Evolutionary conservation across 371 early-diverging fungal species (phyloP).

Genomic region (Syncephalis plumigaleata): DNA sequence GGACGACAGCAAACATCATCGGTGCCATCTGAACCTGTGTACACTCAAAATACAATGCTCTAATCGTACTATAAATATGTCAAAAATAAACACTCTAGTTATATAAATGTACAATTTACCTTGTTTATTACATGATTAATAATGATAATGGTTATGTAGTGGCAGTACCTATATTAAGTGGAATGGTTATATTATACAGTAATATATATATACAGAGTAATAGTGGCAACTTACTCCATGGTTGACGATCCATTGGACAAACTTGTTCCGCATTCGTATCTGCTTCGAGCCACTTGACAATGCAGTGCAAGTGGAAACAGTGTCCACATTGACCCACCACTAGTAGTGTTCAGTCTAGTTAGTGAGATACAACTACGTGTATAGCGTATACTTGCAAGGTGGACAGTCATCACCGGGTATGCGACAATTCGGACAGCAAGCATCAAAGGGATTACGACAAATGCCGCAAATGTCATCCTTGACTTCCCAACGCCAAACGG

Average conservation of each 20-base stretch:
- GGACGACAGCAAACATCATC: too few species aligned
- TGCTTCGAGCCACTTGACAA: slow-evolving; percentile 57
- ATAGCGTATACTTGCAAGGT: slow-evolving; percentile 20
- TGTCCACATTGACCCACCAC: slow-evolving; percentile 80
- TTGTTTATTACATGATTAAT: too few species aligned
- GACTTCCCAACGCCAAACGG: slow-evolving; percentile 55
- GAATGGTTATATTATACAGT: too few species aligned
- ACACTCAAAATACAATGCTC: too few species aligned
- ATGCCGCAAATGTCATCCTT: slow-evolving; percentile 80
- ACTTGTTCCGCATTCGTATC: slow-evolving; percentile 35
- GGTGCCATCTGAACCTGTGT: too few species aligned
- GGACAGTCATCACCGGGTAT: slow-evolving; percentile 81
- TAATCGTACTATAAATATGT: too few species aligned
- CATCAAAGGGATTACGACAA: slow-evolving; percentile 60
- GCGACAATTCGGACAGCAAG: slow-evolving; percentile 64
- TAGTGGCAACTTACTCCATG: slow-evolving; percentile 36
- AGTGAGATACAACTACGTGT: not conserved
- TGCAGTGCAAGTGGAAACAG: slow-evolving; percentile 81
- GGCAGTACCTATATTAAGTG: too few species aligned
- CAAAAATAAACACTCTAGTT: too few species aligned
- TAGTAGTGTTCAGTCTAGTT: slow-evolving; percentile 8
- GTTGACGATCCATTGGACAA: slow-evolving; percentile 73
- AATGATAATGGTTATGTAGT: too few species aligned
- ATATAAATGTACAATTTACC: too few species aligned
- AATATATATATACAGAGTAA: too few species aligned